phyloP scores from a whole-genome alignment of 495 filamentous ascomycete species.

The Terfezia boudieri region DNA sequence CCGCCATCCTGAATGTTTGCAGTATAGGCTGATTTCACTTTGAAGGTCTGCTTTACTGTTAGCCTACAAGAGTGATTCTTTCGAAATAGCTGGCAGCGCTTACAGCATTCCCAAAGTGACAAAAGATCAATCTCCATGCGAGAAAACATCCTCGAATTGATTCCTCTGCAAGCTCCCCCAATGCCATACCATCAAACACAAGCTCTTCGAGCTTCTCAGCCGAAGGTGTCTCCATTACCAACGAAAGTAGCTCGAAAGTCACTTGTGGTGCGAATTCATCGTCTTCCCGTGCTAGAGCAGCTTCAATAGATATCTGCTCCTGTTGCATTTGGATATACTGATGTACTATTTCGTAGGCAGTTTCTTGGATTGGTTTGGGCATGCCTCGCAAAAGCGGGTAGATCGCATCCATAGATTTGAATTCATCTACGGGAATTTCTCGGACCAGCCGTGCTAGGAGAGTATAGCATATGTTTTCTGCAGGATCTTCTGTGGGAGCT shows the following conservation, averaged over 20 bases:
- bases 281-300: constrained; percentile 23
- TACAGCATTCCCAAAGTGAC: constrained; percentile 56
- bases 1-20: constrained; percentile 51
- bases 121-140: constrained; percentile 78
- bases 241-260: constrained; percentile 27
- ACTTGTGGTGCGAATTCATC: constrained; percentile 17
- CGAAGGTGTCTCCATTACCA: constrained; percentile 22
- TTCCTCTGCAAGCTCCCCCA: constrained; percentile 21
- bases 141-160: constrained; percentile 55
- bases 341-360: constrained; percentile 64
- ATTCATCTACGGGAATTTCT: constrained; percentile 30
- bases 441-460: constrained; percentile 40
- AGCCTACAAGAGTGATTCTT: not conserved
- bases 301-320: constrained; percentile 64
- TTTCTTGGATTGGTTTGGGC: constrained; percentile 49
- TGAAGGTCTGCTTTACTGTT: constrained; percentile 32
- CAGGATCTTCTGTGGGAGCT: not conserved
- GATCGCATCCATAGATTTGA: constrained; percentile 19
- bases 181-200: constrained; percentile 25
- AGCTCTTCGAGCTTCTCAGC: constrained; percentile 23
- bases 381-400: constrained; percentile 27
- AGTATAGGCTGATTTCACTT: constrained; percentile 57
- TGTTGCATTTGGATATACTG: constrained; percentile 50
- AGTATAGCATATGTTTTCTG: constrained; percentile 35
- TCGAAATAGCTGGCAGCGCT: constrained; percentile 8